Evolutionary conservation across 2,329 filamentous ascomycete species (phyloP), one percentile per base, ranked within the genome.

Genomic region (Fusarium subglutinans): DNA sequence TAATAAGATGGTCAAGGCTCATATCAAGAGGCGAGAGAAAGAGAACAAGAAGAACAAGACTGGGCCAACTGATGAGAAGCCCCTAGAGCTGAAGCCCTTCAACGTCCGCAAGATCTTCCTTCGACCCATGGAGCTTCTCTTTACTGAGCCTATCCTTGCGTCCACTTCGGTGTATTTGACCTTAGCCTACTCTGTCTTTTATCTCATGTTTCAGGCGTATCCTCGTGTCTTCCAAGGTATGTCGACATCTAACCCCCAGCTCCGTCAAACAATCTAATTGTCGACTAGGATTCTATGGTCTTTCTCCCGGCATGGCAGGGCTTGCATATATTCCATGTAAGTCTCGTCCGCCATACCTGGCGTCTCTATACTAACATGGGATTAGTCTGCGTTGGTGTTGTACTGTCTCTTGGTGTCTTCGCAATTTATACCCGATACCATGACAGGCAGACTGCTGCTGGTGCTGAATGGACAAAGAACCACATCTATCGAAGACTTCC

Each of bases 201-300:
- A 88, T 72, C 86, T 88, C 79, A 80, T 87, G 60, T 88, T 88
- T 74, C 83, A 84, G 35, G 87, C 86, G 9, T 88, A 86, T 74
- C 86, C 86, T 0, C 86, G 87, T 30, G 83, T 88, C 5, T 88
- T 84, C 58, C 79, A 86, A 74, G 72, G 78, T 72, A 55, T 28
- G 53, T 57, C 20, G 22, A n/a, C 30, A 26, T 30, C 8, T 28
- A 17, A 35, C 26, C 44, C 24, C 43, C n/a, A 22, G 15, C 18
- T 12, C 9, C 26, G 28, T 5, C 30, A 10, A 22, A 30, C 45
- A 14, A 30, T 57, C 69, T 73, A 45, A 74, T 26, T 22, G 28
- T 28, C 43, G 30, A 15, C 24, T 47, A 79, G 72, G 79, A 22
- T 76, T 80, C 57, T 86, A 86, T 28, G 82, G 83, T 24, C 86